Percentiles rank a stretch among this genome's conserved stretches.
phyloP scores from a whole-genome alignment of 148 eudicot genomes.

The Amaranthus palmeri region DNA sequence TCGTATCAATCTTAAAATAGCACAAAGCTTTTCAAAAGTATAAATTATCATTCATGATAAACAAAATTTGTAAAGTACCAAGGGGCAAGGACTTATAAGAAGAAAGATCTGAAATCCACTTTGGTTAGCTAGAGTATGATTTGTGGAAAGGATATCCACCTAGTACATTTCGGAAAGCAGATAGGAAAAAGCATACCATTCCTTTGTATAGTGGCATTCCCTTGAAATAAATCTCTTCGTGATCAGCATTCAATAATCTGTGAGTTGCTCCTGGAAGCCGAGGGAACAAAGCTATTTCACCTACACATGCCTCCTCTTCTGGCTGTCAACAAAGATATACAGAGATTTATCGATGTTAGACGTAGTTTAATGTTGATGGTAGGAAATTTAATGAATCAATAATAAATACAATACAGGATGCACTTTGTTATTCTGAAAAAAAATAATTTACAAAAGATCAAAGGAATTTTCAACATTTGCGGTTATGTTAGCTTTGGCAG shows the following conservation, averaged over 20 bases:
- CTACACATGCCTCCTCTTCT: constrained; percentile 71
- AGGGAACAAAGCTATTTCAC: constrained; percentile 79
- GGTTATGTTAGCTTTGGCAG: neutral
- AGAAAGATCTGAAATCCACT: neutral
- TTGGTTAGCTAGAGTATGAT: neutral
- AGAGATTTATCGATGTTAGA: neutral
- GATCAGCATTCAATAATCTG: constrained; percentile 84
- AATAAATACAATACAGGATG: neutral
- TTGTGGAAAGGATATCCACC: neutral
- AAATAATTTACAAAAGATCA: neutral
- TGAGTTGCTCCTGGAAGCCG: constrained; percentile 70
- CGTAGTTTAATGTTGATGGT: neutral
- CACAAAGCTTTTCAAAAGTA: neutral
- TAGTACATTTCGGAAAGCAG: neutral
- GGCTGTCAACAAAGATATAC: constrained; percentile 43
- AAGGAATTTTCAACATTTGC: too few species aligned
- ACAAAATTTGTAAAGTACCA: neutral
- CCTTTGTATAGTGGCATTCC: constrained; percentile 94
- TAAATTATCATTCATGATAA: neutral
- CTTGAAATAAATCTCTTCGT: constrained; percentile 76
- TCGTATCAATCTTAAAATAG: neutral
- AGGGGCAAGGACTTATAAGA: neutral
- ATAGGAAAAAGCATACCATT: constrained; percentile 48
- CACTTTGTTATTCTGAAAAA: neutral
- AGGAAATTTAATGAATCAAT: neutral